A percentile compares a stretch with the other conserved stretches of the same genome.
Conservation (phyloP, 2,329 filamentous ascomycete genomes). For the Penicillium sp. region DNA sequence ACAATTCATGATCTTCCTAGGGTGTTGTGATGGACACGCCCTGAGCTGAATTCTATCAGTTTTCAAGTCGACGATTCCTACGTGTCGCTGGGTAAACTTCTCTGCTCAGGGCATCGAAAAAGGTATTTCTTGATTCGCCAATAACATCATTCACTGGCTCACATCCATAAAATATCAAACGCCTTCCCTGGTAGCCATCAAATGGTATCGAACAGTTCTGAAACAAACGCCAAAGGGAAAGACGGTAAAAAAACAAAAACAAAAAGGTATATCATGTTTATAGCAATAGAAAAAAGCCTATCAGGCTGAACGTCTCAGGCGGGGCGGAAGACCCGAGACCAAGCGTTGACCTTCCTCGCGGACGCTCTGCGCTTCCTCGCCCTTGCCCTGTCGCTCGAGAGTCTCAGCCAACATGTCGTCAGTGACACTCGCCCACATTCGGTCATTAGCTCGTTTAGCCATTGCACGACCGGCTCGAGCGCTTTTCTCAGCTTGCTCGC, state of each 20-base stretch:
- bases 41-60: not conserved
- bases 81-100: not conserved
- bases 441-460: slow-evolving; percentile 68
- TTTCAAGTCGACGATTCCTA: not conserved
- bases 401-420: slow-evolving; percentile 76
- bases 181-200: slow-evolving; percentile 22
- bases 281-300: not conserved
- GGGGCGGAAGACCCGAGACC: slow-evolving; percentile 39
- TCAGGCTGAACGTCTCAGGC: slow-evolving; percentile 32
- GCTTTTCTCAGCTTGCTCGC: slow-evolving; percentile 76
- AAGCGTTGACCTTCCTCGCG: slow-evolving; percentile 48
- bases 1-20: slow-evolving; percentile 1
- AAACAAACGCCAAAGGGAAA: not conserved
- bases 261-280: slow-evolving; percentile 6
- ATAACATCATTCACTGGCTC: not conserved
- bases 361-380: slow-evolving; percentile 49
- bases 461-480: slow-evolving; percentile 67
- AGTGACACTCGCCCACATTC: slow-evolving; percentile 77
- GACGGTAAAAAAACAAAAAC: not conserved
- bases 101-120: not conserved
- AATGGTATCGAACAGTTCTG: slow-evolving; percentile 31
- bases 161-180: slow-evolving; percentile 17
- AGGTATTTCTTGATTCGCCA: slow-evolving; percentile 3
- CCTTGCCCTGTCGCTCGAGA: slow-evolving; percentile 69
- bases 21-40: not conserved